These are phyloP conservation scores for Aspergillus carlsbadensis DNA, from an alignment of 495 filamentous ascomycete genomes.

Conservation along the genomic window DNA sequence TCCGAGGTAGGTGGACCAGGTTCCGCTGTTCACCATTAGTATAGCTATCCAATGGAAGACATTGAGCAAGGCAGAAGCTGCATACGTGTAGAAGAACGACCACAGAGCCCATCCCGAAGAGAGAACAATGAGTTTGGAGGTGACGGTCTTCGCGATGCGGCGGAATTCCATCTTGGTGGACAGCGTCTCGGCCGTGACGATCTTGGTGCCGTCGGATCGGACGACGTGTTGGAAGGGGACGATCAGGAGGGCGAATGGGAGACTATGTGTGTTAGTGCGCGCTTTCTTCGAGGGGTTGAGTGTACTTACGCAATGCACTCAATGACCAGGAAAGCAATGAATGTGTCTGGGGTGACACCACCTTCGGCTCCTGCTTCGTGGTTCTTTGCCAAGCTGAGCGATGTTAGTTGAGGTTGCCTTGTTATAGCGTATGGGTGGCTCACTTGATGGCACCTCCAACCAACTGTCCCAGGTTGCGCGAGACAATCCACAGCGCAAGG, in stretches of 20 bases:
- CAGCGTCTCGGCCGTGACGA: conserved; percentile 27
- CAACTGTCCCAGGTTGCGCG: conserved; percentile 29
- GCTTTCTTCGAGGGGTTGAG: not conserved
- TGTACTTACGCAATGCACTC: conserved; percentile 31
- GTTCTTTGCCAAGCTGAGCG: conserved; percentile 26
- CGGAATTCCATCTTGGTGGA: conserved; percentile 26
- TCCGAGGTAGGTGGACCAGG: conserved; percentile 30
- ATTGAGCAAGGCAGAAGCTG: too few species aligned
- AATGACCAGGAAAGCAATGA: conserved; percentile 31
- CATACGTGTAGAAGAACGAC: conserved; percentile 34
- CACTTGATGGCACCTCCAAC: conserved; percentile 35
- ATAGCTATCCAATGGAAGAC: conserved; percentile 1
- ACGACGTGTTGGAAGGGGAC: conserved; percentile 28
- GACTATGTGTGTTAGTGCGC: not conserved
- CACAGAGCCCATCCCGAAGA: conserved; percentile 29
- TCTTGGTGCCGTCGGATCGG: conserved; percentile 28
- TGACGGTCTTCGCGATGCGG: conserved; percentile 29
- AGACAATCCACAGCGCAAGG: conserved; percentile 32
- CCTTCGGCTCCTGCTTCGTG: conserved; percentile 21
- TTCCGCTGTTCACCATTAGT: conserved; percentile 17
- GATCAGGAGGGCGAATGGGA: conserved; percentile 30
- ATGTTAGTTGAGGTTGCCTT: not conserved
- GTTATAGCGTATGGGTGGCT: not conserved
- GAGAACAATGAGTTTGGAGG: conserved; percentile 27
- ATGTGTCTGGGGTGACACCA: conserved; percentile 29